Percentiles rank a stretch among this genome's conserved stretches.
phyloP scores from a whole-genome alignment of 495 filamentous ascomycete genomes.

The Penicillium cinerascens region DNA sequence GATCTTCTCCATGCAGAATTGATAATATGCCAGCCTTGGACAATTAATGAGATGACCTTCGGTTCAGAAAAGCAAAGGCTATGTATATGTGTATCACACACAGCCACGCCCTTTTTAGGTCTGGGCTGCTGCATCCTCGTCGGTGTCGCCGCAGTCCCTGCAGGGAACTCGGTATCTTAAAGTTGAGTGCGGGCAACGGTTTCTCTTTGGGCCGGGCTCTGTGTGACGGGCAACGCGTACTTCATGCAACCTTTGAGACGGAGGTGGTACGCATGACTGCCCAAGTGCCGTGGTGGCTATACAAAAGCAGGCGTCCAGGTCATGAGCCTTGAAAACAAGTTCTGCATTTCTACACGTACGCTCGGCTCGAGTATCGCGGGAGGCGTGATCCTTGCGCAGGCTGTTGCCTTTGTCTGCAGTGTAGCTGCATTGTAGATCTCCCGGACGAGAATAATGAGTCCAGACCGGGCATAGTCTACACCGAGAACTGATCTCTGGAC shows the following conservation, averaged over 20 bases:
- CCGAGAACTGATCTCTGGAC: neutral
- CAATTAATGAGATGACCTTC: neutral
- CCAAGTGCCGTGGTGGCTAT: neutral
- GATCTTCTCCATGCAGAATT: neutral
- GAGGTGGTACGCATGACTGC: neutral
- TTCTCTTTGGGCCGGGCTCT: neutral
- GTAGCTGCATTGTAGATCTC: neutral
- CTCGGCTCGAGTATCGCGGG: neutral
- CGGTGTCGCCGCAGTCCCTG: neutral
- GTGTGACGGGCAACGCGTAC: constrained; percentile 11
- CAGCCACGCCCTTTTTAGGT: neutral
- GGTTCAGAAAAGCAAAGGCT: neutral
- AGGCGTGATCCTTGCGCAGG: neutral
- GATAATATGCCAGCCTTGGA: neutral
- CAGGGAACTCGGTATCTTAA: constrained; percentile 6
- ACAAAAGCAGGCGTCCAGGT: neutral
- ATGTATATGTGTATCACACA: neutral
- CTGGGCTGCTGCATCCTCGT: neutral
- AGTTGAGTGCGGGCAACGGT: constrained; percentile 10
- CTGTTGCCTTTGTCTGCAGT: neutral
- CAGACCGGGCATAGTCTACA: neutral
- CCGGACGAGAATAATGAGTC: neutral
- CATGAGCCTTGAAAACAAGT: neutral
- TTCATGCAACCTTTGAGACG: neutral
- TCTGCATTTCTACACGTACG: neutral